phyloP scores from a whole-genome alignment of 1,139 yeast species.

The Pichia sp. region DNA sequence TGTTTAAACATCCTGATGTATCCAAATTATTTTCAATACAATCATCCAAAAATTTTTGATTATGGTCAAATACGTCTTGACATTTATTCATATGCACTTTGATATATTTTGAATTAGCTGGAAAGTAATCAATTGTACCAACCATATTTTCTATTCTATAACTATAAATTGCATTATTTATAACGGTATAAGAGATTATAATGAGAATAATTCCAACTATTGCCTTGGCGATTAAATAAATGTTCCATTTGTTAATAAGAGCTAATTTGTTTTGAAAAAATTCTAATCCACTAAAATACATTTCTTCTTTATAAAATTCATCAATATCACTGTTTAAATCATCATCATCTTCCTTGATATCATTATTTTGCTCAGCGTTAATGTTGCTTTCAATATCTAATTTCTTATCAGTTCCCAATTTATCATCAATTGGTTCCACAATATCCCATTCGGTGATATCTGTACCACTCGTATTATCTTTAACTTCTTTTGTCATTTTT shows the following conservation, averaged over 20 bases:
- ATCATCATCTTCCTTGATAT: not conserved
- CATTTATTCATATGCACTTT: slow-evolving; percentile 6
- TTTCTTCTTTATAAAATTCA: not conserved
- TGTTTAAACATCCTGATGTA: not conserved
- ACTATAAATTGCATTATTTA: not conserved
- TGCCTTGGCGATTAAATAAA: not conserved
- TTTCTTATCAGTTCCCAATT: not conserved
- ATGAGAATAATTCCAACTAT: not conserved
- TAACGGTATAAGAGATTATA: not conserved
- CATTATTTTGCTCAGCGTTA: not conserved
- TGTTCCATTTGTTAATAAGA: not conserved
- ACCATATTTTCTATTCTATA: slow-evolving; percentile 5
- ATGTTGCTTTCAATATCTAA: no score
- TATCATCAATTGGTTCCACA: not conserved
- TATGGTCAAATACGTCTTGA: not conserved
- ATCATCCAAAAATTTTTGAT: not conserved
- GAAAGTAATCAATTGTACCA: slow-evolving; percentile 6
- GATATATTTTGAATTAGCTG: not conserved
- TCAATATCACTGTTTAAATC: not conserved
- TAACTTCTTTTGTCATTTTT: not conserved
- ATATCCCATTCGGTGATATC: slow-evolving; percentile 1
- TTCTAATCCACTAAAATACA: no score
- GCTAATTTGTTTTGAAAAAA: not conserved
- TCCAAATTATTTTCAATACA: not conserved
- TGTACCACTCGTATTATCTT: not conserved